phyloP scores from a whole-genome alignment of 371 early-diverging fungal genomes.

The Mortierella sp. region DNA sequence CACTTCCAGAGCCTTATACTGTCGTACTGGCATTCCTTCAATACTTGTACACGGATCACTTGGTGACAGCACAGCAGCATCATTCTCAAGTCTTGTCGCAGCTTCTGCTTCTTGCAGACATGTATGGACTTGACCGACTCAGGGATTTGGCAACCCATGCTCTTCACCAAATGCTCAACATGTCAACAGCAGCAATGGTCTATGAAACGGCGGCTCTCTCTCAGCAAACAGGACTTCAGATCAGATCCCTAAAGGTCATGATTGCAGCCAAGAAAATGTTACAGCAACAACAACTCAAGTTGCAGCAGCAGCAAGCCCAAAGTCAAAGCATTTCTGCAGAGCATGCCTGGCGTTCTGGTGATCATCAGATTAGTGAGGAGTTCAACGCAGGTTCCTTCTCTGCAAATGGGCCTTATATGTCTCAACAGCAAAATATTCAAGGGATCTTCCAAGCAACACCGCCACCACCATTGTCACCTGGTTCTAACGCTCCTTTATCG shows the following conservation, averaged over 20 bases:
- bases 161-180: slow-evolving; percentile 77
- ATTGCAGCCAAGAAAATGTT: slow-evolving; percentile 70
- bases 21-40: slow-evolving; percentile 77
- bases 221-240: slow-evolving; percentile 68
- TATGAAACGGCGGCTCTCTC: slow-evolving; percentile 75
- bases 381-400: slow-evolving; percentile 6
- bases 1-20: slow-evolving; percentile 73
- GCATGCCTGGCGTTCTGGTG: slow-evolving; percentile 54
- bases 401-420: slow-evolving; percentile 34
- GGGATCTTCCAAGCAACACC: slow-evolving; percentile 51
- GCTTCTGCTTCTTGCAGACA: slow-evolving; percentile 72
- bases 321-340: slow-evolving; percentile 53
- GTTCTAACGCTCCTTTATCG: slow-evolving; percentile 19
- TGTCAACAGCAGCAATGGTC: slow-evolving; percentile 77
- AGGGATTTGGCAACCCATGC: slow-evolving; percentile 71
- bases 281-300: slow-evolving; percentile 65
- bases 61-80: slow-evolving; percentile 76
- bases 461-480: slow-evolving; percentile 47
- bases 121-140: slow-evolving; percentile 70
- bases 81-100: slow-evolving; percentile 73
- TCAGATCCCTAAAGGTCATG: slow-evolving; percentile 76
- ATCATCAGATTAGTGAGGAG: slow-evolving; percentile 27
- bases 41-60: slow-evolving; percentile 79
- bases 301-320: slow-evolving; percentile 57
- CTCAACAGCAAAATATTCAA: slow-evolving; percentile 53